A percentile compares a stretch with the other conserved stretches of the same genome.
Evolutionary conservation across 1,284 basidiomycete genomes (phyloP).

Genomic region (Afroboletus lepidellus): DNA sequence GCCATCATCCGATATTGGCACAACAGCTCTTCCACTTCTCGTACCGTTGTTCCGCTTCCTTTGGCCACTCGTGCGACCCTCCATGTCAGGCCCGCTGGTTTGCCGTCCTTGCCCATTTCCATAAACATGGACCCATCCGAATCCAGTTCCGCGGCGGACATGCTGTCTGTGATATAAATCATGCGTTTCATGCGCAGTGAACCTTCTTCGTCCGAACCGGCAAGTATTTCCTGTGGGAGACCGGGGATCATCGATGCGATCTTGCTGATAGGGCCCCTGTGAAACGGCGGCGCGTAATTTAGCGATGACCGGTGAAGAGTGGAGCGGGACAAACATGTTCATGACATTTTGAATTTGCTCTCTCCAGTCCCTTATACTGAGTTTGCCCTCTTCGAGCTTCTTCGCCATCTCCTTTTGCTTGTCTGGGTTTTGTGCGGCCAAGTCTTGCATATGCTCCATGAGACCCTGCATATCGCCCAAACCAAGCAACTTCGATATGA

Average conservation of each 20-base stretch:
- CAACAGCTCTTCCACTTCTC: constrained; percentile 95
- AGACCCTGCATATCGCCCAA: constrained; percentile 96
- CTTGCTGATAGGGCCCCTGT: constrained; percentile 94
- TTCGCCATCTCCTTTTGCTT: constrained; percentile 98
- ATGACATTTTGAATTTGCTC: constrained; percentile 98
- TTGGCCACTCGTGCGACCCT: constrained; percentile 86
- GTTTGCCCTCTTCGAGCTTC: constrained; percentile 95
- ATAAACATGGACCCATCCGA: constrained; percentile 93
- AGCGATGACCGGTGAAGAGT: constrained; percentile 2
- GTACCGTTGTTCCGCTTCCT: constrained; percentile 93
- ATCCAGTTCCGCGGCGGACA: constrained; percentile 92
- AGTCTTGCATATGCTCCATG: constrained; percentile 97
- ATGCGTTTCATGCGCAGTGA: constrained; percentile 93
- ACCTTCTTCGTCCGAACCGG: constrained; percentile 91
- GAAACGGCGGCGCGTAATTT: constrained; percentile 6
- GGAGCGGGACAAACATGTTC: constrained; percentile 74
- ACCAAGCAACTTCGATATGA: constrained; percentile 95
- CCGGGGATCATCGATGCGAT: constrained; percentile 99
- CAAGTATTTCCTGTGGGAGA: constrained; percentile 85
- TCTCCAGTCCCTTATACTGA: constrained; percentile 95
- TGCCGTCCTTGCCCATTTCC: constrained; percentile 80
- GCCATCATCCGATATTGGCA: constrained; percentile 98
- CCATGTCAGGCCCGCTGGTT: constrained; percentile 81
- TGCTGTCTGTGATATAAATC: constrained; percentile 98
- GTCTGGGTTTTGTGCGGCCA: constrained; percentile 90